Percentiles rank a stretch among this genome's conserved stretches.
Evolutionary conservation across 2,329 filamentous ascomycete species (phyloP).

Genomic region (Thelonectria olida): DNA sequence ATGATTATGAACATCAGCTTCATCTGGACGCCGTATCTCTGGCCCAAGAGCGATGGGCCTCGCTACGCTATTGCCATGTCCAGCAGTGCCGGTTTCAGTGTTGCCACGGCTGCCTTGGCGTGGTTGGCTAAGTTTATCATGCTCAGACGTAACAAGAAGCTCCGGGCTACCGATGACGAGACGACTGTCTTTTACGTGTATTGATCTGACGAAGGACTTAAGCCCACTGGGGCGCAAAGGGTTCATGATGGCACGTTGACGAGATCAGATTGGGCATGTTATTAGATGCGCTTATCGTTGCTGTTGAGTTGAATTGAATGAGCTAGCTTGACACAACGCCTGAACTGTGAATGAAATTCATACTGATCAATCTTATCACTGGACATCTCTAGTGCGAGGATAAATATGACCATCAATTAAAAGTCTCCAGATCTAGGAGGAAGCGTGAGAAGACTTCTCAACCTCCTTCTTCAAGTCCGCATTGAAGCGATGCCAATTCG

Average conservation of each 20-base stretch:
- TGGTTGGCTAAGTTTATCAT: slow-evolving; percentile 49
- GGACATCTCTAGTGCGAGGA: too few relatives aligned
- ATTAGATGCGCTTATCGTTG: too few relatives aligned
- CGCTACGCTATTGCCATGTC: slow-evolving; percentile 29
- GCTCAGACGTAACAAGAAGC: slow-evolving; percentile 47
- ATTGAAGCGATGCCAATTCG: neutral
- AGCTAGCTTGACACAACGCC: too few relatives aligned
- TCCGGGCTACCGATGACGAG: slow-evolving; percentile 34
- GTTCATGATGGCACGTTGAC: too few relatives aligned
- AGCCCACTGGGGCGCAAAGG: too few relatives aligned
- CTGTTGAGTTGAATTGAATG: too few relatives aligned
- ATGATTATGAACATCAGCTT: slow-evolving; percentile 25
- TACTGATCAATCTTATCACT: too few relatives aligned
- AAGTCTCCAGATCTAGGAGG: neutral
- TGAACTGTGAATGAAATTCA: too few relatives aligned
- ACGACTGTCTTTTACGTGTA: slow-evolving; percentile 42
- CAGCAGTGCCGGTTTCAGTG: slow-evolving; percentile 34
- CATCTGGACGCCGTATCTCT: slow-evolving; percentile 29
- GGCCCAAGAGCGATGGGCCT: slow-evolving; percentile 22
- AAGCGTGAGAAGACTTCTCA: neutral
- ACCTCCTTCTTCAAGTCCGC: neutral
- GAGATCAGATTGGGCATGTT: too few relatives aligned
- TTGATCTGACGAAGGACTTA: slow-evolving; percentile 13
- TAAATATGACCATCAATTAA: too few relatives aligned
- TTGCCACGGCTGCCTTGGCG: slow-evolving; percentile 47